phyloP scores from a whole-genome alignment of 257 asterid genomes.

The Fraxinus excelsior region DNA sequence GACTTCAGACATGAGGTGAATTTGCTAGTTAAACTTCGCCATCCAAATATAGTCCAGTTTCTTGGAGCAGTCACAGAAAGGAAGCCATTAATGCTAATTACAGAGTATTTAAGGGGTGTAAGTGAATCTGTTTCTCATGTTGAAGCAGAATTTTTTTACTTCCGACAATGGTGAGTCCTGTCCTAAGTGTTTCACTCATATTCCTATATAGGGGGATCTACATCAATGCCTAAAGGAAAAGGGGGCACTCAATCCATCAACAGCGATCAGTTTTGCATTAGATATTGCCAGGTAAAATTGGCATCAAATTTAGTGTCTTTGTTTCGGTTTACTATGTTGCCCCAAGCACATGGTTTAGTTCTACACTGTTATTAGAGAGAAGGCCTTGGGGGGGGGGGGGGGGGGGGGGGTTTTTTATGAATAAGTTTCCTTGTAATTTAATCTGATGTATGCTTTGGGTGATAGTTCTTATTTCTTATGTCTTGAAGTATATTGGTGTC shows the following conservation, averaged over 20 bases:
- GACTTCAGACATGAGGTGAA: conserved; percentile 98
- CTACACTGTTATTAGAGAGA: conserved; percentile 15
- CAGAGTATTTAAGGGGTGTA: conserved; percentile 97
- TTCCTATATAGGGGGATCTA: conserved; percentile 75
- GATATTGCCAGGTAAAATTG: conserved; percentile 86
- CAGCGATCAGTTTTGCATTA: conserved; percentile 80
- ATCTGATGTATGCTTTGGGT: not conserved
- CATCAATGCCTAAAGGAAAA: conserved; percentile 94
- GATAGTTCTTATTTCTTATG: not conserved
- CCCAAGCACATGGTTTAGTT: conserved; percentile 10
- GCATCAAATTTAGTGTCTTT: conserved; percentile 5
- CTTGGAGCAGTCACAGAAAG: conserved; percentile 95
- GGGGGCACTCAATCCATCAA: conserved; percentile 80
- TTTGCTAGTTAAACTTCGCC: conserved; percentile 98
- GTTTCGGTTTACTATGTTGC: not conserved
- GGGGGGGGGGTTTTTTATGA: too few species aligned
- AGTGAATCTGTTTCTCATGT: conserved; percentile 31
- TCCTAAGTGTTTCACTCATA: conserved; percentile 18
- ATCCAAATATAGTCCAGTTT: conserved; percentile 96
- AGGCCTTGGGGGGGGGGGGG: too few species aligned
- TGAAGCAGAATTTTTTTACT: conserved; percentile 1
- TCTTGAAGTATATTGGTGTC: not conserved
- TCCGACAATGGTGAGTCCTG: not conserved
- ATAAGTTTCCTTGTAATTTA: not conserved
- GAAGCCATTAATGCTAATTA: conserved; percentile 93